Base-by-base conservation (phyloP, 1,284 basidiomycete genomes). In the Takashimella tepidaria region DNA sequence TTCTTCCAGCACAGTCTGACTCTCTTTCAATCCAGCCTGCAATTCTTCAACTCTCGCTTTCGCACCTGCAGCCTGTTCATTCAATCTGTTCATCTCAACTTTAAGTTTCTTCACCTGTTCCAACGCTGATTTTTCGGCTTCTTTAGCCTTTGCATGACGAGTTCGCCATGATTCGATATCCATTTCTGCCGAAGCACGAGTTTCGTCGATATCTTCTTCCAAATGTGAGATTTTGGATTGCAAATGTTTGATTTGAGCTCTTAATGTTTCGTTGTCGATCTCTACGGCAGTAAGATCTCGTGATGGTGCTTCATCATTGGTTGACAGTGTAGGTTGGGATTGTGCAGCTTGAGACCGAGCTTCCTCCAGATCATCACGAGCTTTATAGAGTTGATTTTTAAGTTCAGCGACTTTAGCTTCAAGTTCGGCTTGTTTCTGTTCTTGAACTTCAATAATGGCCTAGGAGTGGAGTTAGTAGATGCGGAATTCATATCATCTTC, bases 211-310 rank as follows among this genome's bases (percentile, higher is more conserved):
- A 62, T 85, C 79, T 66, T 96, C 93, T 67, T 98, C 92, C 59
- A 93, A 79, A 26, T 78, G 78, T 2, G 80, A 74, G 43, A 92
- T 81, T 71, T 87, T 88, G 69, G 81, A 83, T 68, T 90, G 87
- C 26, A 95, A 79, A 71, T 98, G 90, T 50, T 84, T 81, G 23
- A 91, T 80, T 70, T 98, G 92, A 41, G 93, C 92, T 19, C 83
- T 84, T 25, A 96, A 81, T 22, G 84, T 86, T 72, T 97, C 92
- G 66, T 95, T 95, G 75, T 98, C 92, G 65, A 98, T 97, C 67
- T 92, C 84, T 1, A 85, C 83, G 0, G 91, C 83, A 2, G 83
- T 81, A 6, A 80, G 76, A 48, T 79, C 77, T 10, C 78, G 77
- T 26, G 21, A 74, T 2, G 24, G 24, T 20, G 31, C 31, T 8